Evolutionary conservation across 2,329 filamentous ascomycete species (phyloP).

Genomic region (Lachnellula suecica): DNA sequence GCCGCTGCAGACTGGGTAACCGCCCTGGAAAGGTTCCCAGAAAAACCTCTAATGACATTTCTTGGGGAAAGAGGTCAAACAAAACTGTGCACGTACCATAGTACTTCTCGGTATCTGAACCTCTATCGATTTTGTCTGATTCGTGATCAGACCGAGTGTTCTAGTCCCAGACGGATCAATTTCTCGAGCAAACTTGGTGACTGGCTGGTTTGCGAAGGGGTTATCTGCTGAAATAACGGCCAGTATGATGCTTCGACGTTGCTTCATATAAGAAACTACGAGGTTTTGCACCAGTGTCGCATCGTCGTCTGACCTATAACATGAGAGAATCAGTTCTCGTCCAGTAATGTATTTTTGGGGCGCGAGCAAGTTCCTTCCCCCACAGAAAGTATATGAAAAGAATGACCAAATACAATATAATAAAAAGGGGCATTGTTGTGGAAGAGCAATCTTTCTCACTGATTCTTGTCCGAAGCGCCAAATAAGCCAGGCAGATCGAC

Average conservation of each 20-base stretch:
- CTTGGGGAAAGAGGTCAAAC: background rate
- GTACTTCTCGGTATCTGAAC: constrained; percentile 39
- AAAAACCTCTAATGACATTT: no score
- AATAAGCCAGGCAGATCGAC: constrained; percentile 31
- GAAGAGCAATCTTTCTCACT: constrained; percentile 33
- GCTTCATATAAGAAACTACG: constrained; percentile 54
- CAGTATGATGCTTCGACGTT: constrained; percentile 53
- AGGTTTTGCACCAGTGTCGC: constrained; percentile 45
- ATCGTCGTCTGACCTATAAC: constrained; percentile 21
- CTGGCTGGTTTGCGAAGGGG: constrained; percentile 60
- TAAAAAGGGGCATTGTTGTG: background rate
- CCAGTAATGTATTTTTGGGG: constrained; percentile 7
- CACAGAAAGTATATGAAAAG: background rate
- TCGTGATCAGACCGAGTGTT: constrained; percentile 53
- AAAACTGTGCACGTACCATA: background rate
- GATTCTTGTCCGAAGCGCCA: constrained; percentile 42
- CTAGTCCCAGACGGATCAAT: constrained; percentile 37
- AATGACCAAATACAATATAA: background rate
- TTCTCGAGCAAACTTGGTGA: constrained; percentile 48
- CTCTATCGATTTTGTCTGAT: constrained; percentile 47
- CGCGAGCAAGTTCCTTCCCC: background rate
- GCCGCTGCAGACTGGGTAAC: no score
- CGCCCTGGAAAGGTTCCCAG: no score
- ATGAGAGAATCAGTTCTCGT: background rate
- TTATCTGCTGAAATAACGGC: constrained; percentile 56